Evolutionary conservation across 2,329 filamentous ascomycete species (phyloP).

Genomic region (Ophiostoma himal-ulmi): DNA sequence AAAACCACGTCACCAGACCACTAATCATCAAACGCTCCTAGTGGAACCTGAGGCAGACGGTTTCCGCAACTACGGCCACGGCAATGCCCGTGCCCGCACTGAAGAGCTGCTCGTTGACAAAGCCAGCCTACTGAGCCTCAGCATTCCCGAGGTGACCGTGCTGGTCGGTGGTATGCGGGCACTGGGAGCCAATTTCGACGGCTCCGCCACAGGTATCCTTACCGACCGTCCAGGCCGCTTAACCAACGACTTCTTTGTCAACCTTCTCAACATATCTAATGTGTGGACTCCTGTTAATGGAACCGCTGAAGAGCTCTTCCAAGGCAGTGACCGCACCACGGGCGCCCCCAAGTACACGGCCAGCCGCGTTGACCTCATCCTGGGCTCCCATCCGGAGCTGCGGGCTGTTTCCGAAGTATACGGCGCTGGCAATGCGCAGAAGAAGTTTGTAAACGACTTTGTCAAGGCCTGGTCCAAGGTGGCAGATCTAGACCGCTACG

Average conservation of each 20-base stretch:
- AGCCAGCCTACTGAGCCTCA: slow-evolving; percentile 64
- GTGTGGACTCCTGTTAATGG: slow-evolving; percentile 54
- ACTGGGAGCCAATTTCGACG: slow-evolving; percentile 65
- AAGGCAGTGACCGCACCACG: slow-evolving; percentile 59
- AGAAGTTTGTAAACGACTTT: slow-evolving; percentile 67
- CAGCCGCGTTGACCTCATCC: slow-evolving; percentile 62
- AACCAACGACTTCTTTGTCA: slow-evolving; percentile 78
- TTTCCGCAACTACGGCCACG: slow-evolving; percentile 72
- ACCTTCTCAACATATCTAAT: slow-evolving; percentile 63
- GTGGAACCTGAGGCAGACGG: slow-evolving; percentile 65
- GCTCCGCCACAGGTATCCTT: slow-evolving; percentile 60
- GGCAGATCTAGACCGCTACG: slow-evolving; percentile 67
- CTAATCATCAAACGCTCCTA: background rate
- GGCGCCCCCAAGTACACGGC: slow-evolving; percentile 63
- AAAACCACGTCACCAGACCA: background rate
- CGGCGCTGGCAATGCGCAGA: slow-evolving; percentile 50
- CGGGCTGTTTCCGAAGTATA: slow-evolving; percentile 67
- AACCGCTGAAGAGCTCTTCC: slow-evolving; percentile 47
- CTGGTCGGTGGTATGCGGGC: slow-evolving; percentile 67
- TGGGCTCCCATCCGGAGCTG: slow-evolving; percentile 69
- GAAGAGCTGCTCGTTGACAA: slow-evolving; percentile 68
- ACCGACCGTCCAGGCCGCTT: slow-evolving; percentile 62
- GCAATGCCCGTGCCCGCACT: slow-evolving; percentile 52
- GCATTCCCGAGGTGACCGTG: slow-evolving; percentile 64
- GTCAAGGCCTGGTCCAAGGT: slow-evolving; percentile 68